Conservation (phyloP, 768 basidiomycete genomes). For the Leccinum sublutescens region DNA sequence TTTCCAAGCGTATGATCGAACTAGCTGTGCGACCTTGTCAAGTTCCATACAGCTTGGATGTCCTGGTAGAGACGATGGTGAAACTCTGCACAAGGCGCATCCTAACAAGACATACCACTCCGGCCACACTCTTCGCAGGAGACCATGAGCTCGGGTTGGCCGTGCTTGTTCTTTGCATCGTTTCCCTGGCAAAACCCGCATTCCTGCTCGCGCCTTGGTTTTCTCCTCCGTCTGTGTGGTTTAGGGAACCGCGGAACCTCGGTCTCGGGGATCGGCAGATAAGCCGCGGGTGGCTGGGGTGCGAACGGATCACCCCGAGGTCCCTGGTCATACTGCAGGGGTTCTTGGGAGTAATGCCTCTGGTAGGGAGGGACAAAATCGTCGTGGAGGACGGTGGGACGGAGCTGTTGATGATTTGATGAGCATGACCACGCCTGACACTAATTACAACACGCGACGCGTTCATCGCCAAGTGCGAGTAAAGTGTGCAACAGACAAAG, state of each 20-base stretch:
- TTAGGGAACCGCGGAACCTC: slow-evolving; percentile 42
- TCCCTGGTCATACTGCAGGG: slow-evolving; percentile 62
- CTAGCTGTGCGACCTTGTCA: slow-evolving; percentile 52
- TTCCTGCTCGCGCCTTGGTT: slow-evolving; percentile 52
- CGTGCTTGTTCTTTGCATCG: slow-evolving; percentile 54
- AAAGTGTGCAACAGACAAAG: slow-evolving; percentile 22
- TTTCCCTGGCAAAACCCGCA: slow-evolving; percentile 82
- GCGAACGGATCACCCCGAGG: slow-evolving; percentile 86
- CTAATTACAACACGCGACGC: slow-evolving; percentile 69
- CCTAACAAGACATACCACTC: slow-evolving; percentile 54
- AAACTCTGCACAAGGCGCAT: background rate
- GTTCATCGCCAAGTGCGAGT: slow-evolving; percentile 37
- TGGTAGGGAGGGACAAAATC: slow-evolving; percentile 15
- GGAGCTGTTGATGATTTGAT: slow-evolving; percentile 22
- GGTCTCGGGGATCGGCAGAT: slow-evolving; percentile 47
- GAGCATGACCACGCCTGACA: slow-evolving; percentile 24
- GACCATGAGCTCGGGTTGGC: slow-evolving; percentile 64
- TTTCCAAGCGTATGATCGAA: slow-evolving; percentile 77
- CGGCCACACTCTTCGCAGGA: slow-evolving; percentile 81
- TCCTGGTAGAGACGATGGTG: slow-evolving; percentile 40
- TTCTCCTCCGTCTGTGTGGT: slow-evolving; percentile 47
- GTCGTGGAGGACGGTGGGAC: slow-evolving; percentile 32
- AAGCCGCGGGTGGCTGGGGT: slow-evolving; percentile 55
- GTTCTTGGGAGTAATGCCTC: slow-evolving; percentile 31
- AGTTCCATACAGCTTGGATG: slow-evolving; percentile 86